A percentile compares a stretch with the other conserved stretches of the same genome.
Conservation (phyloP, 306 rosid species). For the Prunus armeniaca region DNA sequence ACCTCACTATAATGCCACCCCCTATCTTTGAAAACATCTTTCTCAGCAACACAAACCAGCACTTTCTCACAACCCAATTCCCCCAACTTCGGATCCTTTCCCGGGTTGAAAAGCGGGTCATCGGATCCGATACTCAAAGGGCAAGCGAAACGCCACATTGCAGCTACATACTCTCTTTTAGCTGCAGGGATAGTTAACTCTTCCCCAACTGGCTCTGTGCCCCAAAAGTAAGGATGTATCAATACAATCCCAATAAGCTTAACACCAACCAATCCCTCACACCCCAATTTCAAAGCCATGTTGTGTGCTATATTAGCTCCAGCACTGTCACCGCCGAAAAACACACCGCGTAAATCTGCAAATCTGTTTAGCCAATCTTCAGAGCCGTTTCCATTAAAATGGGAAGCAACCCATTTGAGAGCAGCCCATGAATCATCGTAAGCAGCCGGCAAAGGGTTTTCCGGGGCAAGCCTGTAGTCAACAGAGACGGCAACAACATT, state of each 20-base stretch:
- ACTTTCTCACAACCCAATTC: constrained; percentile 29
- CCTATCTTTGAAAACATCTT: constrained; percentile 30
- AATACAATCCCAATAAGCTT: constrained; percentile 40
- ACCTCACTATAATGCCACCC: constrained; percentile 33
- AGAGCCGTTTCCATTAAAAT: too few relatives aligned
- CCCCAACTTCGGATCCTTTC: constrained; percentile 35
- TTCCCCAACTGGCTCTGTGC: neutral
- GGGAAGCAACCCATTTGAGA: neutral
- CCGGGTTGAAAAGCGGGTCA: constrained; percentile 35
- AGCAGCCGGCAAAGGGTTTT: constrained; percentile 20
- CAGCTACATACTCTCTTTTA: neutral
- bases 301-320: constrained; percentile 18
- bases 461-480: constrained; percentile 24
- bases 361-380: too few relatives aligned
- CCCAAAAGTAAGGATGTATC: constrained; percentile 12
- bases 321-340: neutral
- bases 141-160: neutral
- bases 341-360: too few relatives aligned
- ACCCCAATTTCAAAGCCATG: neutral
- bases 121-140: constrained; percentile 15
- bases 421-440: constrained; percentile 32
- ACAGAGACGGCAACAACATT: constrained; percentile 9
- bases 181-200: constrained; percentile 1
- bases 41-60: constrained; percentile 38
- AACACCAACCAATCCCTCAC: constrained; percentile 5